These are phyloP conservation scores for Penicillium taxi DNA, from an alignment of 495 filamentous ascomycete genomes.

Conservation along the genomic window DNA sequence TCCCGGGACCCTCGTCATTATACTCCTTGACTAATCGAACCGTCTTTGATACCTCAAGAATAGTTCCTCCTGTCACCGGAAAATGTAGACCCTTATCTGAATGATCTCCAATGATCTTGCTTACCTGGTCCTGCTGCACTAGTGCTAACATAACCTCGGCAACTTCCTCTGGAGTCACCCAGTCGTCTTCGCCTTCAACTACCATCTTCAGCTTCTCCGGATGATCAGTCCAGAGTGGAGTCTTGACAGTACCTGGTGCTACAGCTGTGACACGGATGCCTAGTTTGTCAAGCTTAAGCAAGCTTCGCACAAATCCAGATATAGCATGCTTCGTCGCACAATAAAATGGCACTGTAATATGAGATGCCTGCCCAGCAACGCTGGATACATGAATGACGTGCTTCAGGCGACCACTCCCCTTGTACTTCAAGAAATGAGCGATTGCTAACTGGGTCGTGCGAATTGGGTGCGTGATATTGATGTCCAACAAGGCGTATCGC, in stretches of 20 bases:
- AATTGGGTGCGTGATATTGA: slow-evolving; percentile 66
- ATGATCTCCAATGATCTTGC: slow-evolving; percentile 36
- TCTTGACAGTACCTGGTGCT: slow-evolving; percentile 59
- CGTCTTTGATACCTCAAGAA: slow-evolving; percentile 53
- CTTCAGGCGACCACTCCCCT: slow-evolving; percentile 30
- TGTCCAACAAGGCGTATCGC: slow-evolving; percentile 52
- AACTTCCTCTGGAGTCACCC: slow-evolving; percentile 59
- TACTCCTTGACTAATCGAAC: slow-evolving; percentile 45
- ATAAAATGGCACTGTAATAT: slow-evolving; percentile 49
- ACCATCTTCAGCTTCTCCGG: slow-evolving; percentile 57
- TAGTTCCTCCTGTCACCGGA: slow-evolving; percentile 38
- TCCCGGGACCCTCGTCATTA: slow-evolving; percentile 52
- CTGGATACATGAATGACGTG: slow-evolving; percentile 54
- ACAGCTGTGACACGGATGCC: slow-evolving; percentile 59
- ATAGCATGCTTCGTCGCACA: slow-evolving; percentile 56
- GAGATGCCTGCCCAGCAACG: slow-evolving; percentile 52
- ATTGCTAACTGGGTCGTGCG: slow-evolving; percentile 59
- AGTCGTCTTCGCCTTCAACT: slow-evolving; percentile 41
- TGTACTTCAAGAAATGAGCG: slow-evolving; percentile 41
- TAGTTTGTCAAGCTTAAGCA: slow-evolving; percentile 41
- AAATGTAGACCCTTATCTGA: slow-evolving; percentile 26
- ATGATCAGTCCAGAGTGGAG: slow-evolving; percentile 60
- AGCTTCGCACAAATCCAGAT: slow-evolving; percentile 49
- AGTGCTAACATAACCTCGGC: slow-evolving; percentile 56
- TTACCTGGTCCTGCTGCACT: slow-evolving; percentile 42